Evolutionary conservation across 257 asterid species (phyloP).

Genomic region (Solanum clarkiae): DNA sequence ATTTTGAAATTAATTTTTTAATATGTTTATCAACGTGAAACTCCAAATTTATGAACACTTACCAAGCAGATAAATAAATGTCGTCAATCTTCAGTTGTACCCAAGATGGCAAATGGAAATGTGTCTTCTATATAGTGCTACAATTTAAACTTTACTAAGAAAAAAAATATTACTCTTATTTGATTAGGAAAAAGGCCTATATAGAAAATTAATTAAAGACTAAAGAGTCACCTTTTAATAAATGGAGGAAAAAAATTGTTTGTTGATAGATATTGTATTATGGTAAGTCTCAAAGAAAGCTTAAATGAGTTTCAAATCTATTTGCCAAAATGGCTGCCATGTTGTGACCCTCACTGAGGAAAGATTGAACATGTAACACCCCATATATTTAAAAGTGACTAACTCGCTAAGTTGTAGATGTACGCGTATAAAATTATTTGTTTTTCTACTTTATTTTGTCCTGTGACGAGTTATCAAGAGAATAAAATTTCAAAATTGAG

Average conservation of each 20-base stretch:
- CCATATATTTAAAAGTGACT: background rate
- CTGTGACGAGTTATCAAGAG: too few species aligned
- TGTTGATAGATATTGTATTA: background rate
- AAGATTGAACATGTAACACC: background rate
- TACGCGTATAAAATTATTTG: too few species aligned
- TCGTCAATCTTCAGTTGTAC: background rate
- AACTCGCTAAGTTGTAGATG: background rate
- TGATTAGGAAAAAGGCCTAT: background rate
- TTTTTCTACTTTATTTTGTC: too few species aligned
- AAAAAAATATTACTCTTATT: background rate
- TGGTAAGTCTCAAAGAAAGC: background rate
- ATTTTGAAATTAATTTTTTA: background rate
- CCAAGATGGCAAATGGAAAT: background rate
- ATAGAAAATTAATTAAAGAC: background rate
- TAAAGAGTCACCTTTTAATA: background rate
- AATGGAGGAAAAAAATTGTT: background rate
- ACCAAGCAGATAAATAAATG: background rate
- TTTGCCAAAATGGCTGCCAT: background rate
- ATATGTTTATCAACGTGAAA: background rate
- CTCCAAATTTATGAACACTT: background rate
- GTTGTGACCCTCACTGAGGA: background rate
- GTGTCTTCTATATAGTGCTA: background rate
- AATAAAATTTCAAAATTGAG: background rate
- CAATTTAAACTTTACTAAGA: background rate
- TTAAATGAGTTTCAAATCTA: background rate